Evolutionary conservation across 164 flowering plant genomes (phyloP).

Genomic region (Euptelea pleiosperma): DNA sequence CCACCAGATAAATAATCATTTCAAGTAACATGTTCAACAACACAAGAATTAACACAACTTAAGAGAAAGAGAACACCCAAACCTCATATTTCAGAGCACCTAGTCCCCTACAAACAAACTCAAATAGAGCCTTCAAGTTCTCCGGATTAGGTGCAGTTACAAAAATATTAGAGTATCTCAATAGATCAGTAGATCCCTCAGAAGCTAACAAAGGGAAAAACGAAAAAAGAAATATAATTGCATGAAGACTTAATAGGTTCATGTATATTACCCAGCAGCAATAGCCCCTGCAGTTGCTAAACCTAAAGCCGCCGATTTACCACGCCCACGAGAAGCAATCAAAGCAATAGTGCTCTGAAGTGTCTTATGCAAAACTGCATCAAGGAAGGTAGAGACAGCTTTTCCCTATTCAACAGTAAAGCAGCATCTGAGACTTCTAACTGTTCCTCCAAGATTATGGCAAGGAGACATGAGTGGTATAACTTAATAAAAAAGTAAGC

Average conservation of each 20-base stretch:
- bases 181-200: conserved; percentile 2
- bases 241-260: background rate
- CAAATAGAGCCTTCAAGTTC: conserved; percentile 88
- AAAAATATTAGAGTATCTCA: conserved; percentile 89
- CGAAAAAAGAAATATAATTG: background rate
- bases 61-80: background rate
- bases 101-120: conserved; percentile 79
- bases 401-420: conserved; percentile 56
- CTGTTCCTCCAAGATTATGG: background rate
- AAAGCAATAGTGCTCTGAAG: conserved; percentile 79
- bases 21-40: no score
- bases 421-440: conserved; percentile 11
- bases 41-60: background rate
- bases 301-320: conserved; percentile 97
- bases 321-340: conserved; percentile 97
- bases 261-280: conserved; percentile 76
- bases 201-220: background rate
- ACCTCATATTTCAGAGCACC: conserved; percentile 85
- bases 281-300: conserved; percentile 92
- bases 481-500: background rate
- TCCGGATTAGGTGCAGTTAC: conserved; percentile 97
- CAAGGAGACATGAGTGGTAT: no score
- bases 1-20: no score
- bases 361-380: conserved; percentile 85
- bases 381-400: conserved; percentile 88